These are phyloP conservation scores for Dysphania ambrosioides DNA, from an alignment of 148 eudicot genomes.

Conservation along the genomic window DNA sequence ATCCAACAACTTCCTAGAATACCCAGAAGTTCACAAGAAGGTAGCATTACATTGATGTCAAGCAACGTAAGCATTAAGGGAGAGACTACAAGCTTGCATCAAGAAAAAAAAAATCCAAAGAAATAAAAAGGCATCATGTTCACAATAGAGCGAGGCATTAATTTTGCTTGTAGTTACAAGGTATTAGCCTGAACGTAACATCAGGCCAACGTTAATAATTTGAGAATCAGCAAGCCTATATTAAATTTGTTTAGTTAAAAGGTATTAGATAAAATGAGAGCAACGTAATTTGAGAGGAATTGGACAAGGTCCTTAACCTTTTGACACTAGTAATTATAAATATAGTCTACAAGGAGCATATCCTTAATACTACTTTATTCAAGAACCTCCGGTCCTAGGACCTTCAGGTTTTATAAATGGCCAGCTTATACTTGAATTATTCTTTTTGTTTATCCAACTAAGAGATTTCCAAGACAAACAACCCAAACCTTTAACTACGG, in stretches of 20 bases:
- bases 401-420: background rate
- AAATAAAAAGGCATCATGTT: too few relatives aligned
- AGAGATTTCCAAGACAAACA: background rate
- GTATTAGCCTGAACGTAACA: too few relatives aligned
- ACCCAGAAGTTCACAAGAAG: background rate
- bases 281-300: background rate
- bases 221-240: too few relatives aligned
- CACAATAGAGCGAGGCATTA: too few relatives aligned
- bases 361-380: background rate
- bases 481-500: background rate
- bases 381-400: background rate
- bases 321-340: too few relatives aligned
- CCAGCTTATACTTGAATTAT: background rate
- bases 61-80: too few relatives aligned
- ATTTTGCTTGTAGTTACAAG: too few relatives aligned
- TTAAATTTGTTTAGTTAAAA: too few relatives aligned
- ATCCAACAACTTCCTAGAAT: conserved; percentile 4
- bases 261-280: too few relatives aligned
- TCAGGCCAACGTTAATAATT: too few relatives aligned
- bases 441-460: background rate
- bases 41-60: background rate
- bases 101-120: too few relatives aligned
- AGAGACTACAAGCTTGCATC: too few relatives aligned
- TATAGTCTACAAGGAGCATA: background rate
- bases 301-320: background rate